Conservation (phyloP, 2,329 filamentous ascomycete genomes). For the Penicillium sp. region DNA sequence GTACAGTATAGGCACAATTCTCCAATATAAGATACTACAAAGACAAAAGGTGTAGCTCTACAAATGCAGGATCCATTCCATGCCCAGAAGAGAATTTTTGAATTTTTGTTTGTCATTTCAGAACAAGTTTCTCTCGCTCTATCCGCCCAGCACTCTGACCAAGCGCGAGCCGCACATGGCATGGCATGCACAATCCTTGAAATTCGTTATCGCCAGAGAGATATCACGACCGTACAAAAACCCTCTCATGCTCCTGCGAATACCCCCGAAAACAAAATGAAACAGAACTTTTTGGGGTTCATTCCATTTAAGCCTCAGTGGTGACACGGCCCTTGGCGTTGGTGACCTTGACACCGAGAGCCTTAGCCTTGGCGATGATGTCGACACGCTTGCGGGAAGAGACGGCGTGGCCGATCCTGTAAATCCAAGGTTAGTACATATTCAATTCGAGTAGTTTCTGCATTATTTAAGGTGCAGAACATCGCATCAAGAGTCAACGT, state of each 20-base stretch:
- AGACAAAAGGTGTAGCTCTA: background rate
- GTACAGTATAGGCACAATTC: background rate
- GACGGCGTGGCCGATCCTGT: conserved; percentile 94
- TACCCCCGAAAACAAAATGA: conserved; percentile 21
- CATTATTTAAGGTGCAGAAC: background rate
- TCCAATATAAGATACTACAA: too few species aligned
- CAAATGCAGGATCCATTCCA: background rate
- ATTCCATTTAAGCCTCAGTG: conserved; percentile 71
- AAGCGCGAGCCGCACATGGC: conserved; percentile 26
- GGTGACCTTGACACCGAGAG: conserved; percentile 98
- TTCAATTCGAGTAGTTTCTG: background rate
- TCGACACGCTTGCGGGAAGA: conserved; percentile 98
- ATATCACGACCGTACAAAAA: conserved; percentile 30
- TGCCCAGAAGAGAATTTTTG: conserved; percentile 39
- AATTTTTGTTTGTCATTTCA: conserved; percentile 42
- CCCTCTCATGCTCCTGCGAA: conserved; percentile 24
- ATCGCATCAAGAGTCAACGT: conserved; percentile 49
- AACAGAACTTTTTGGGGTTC: conserved; percentile 46
- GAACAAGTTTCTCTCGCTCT: conserved; percentile 50
- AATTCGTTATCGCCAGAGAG: conserved; percentile 32
- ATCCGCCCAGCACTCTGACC: conserved; percentile 47
- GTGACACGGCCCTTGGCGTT: conserved; percentile 99
- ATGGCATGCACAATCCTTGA: conserved; percentile 32
- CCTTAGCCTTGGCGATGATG: conserved; percentile 95
- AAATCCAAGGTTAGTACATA: conserved; percentile 7